Percentiles rank a stretch among this genome's conserved stretches.
Evolutionary conservation across 2,329 filamentous ascomycete species (phyloP).

Genomic region (Camillea tinctor): DNA sequence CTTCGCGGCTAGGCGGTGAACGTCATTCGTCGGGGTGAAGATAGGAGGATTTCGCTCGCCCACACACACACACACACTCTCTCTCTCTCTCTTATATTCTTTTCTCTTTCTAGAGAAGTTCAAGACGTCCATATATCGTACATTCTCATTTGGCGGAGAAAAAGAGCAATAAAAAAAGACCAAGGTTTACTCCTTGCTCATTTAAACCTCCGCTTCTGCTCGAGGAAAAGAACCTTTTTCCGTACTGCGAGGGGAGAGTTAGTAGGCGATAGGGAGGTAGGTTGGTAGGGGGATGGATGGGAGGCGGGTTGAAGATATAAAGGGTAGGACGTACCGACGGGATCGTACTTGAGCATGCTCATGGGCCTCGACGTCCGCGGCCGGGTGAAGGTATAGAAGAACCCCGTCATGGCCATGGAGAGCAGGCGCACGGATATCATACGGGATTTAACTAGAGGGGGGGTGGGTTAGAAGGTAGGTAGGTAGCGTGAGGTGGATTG

Average conservation of each 20-base stretch:
- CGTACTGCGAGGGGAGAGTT: constrained; percentile 59
- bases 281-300: neutral
- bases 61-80: too few relatives aligned
- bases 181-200: constrained; percentile 26
- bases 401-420: constrained; percentile 98
- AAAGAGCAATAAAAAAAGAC: neutral
- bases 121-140: neutral
- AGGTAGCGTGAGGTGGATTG: neutral
- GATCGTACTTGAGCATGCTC: constrained; percentile 99
- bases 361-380: constrained; percentile 79
- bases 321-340: constrained; percentile 67
- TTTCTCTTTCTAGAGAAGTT: too few relatives aligned
- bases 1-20: neutral
- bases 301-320: neutral
- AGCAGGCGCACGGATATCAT: constrained; percentile 90
- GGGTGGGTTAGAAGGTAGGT: neutral
- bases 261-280: neutral
- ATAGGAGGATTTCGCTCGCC: neutral
- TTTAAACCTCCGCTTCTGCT: constrained; percentile 78
- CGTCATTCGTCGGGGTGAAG: neutral
- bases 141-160: neutral
- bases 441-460: constrained; percentile 76
- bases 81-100: neutral
- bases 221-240: constrained; percentile 93
- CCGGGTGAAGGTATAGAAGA: constrained; percentile 87